Conservation (phyloP, 1,139 yeast species). For the Eremothecium cymbalariae region DNA sequence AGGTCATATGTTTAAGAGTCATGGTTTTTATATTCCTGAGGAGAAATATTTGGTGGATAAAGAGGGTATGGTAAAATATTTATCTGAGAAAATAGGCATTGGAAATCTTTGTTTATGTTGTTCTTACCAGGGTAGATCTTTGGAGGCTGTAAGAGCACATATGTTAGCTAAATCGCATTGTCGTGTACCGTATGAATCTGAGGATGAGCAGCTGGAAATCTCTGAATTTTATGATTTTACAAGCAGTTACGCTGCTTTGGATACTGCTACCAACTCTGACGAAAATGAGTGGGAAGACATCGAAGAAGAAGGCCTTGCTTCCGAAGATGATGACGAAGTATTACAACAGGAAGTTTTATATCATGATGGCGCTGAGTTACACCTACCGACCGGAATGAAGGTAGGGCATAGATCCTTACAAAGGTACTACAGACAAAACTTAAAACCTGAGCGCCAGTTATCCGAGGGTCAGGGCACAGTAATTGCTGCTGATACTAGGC, state of each 20-base stretch:
- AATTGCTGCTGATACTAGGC: conserved; percentile 85
- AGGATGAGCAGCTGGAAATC: conserved; percentile 78
- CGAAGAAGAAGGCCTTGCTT: conserved; percentile 36
- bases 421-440: conserved; percentile 76
- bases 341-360: conserved; percentile 42
- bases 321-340: conserved; percentile 45
- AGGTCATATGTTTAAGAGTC: conserved; percentile 65
- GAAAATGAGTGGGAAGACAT: conserved; percentile 37
- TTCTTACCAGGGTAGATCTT: conserved; percentile 71
- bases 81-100: conserved; percentile 85
- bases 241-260: conserved; percentile 42
- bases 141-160: conserved; percentile 89
- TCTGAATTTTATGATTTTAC: conserved; percentile 87
- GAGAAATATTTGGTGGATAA: conserved; percentile 57
- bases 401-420: conserved; percentile 86
- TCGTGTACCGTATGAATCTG: conserved; percentile 79
- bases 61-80: conserved; percentile 65
- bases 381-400: conserved; percentile 77
- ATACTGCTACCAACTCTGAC: conserved; percentile 20
- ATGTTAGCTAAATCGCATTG: conserved; percentile 85
- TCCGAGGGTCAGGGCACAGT: conserved; percentile 92
- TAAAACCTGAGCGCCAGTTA: conserved; percentile 63
- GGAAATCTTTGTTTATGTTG: conserved; percentile 89
- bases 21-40: conserved; percentile 87
- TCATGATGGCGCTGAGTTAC: conserved; percentile 66